Evolutionary conservation across 2,329 filamentous ascomycete genomes (phyloP).

Genomic region (Zasmidium citrigriseum): DNA sequence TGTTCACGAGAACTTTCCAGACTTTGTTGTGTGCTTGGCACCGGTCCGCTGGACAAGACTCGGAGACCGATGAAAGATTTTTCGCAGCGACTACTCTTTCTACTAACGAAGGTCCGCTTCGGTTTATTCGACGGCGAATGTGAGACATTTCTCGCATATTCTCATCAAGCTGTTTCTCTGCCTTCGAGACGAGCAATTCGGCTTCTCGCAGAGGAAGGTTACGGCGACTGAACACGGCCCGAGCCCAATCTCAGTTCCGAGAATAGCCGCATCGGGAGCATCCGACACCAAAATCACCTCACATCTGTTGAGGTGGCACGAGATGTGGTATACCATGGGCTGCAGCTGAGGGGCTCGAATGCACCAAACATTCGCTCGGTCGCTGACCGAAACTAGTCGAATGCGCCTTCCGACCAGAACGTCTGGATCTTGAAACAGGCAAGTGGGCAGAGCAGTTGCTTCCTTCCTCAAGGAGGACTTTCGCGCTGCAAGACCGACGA

Average conservation of each 20-base stretch:
- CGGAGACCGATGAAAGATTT: not conserved
- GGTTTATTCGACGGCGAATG: too few species aligned
- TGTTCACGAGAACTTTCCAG: not conserved
- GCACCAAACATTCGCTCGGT: too few species aligned
- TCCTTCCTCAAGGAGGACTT: too few species aligned
- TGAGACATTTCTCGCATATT: not conserved
- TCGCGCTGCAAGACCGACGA: too few species aligned
- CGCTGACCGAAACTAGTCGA: too few species aligned
- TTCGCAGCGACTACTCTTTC: not conserved
- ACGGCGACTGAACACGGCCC: not conserved
- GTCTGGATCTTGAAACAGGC: too few species aligned
- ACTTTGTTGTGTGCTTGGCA: not conserved
- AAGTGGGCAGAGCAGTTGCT: too few species aligned
- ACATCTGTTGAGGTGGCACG: not conserved
- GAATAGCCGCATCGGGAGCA: not conserved
- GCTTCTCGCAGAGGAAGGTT: not conserved
- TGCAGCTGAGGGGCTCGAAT: too few species aligned
- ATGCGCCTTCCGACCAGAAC: too few species aligned
- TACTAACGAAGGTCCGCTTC: too few species aligned
- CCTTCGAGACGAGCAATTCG: not conserved
- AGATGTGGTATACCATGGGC: not conserved
- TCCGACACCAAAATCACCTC: not conserved
- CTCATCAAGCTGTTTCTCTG: not conserved
- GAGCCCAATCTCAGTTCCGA: not conserved
- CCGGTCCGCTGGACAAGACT: not conserved